These are phyloP conservation scores for Rhizophagus prolifer DNA, from an alignment of 192 early-diverging fungal genomes.

Conservation along the genomic window DNA sequence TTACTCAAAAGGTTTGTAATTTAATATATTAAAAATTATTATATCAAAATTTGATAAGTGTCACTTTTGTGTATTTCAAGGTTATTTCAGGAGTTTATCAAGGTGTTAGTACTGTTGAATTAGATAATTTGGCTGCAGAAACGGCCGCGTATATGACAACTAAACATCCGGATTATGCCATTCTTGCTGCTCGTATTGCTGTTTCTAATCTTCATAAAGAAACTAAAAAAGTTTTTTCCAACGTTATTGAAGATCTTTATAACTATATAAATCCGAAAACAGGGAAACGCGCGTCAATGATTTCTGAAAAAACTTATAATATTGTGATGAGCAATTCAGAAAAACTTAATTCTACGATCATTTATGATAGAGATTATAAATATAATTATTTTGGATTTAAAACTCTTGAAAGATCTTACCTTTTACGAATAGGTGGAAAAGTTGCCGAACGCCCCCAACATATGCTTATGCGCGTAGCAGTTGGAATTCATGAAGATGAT, in stretches of 20 bases:
- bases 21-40: not conserved
- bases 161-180: slow-evolving; percentile 96
- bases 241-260: slow-evolving; percentile 85
- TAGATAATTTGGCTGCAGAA: slow-evolving; percentile 89
- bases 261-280: slow-evolving; percentile 89
- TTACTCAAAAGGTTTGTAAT: slow-evolving; percentile 87
- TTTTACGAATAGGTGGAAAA: slow-evolving; percentile 82
- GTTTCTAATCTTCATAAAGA: slow-evolving; percentile 94
- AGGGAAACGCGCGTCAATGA: slow-evolving; percentile 84
- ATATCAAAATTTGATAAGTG: not conserved
- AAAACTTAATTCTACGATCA: slow-evolving; percentile 89
- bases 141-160: slow-evolving; percentile 89
- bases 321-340: slow-evolving; percentile 73
- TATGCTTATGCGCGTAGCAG: slow-evolving; percentile 96
- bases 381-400: slow-evolving; percentile 99
- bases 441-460: slow-evolving; percentile 97
- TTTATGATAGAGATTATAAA: slow-evolving; percentile 95
- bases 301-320: slow-evolving; percentile 74
- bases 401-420: slow-evolving; percentile 95
- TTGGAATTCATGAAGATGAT: slow-evolving; percentile 94
- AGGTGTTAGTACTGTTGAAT: slow-evolving; percentile 82
- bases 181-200: slow-evolving; percentile 96
- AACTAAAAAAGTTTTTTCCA: slow-evolving; percentile 81
- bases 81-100: slow-evolving; percentile 85
- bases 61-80: slow-evolving; percentile 37